Evolutionary conservation across 129 eudicot species (phyloP), one percentile per base, ranked within the genome.

Genomic region (sunflower (Helianthus annuus)): DNA sequence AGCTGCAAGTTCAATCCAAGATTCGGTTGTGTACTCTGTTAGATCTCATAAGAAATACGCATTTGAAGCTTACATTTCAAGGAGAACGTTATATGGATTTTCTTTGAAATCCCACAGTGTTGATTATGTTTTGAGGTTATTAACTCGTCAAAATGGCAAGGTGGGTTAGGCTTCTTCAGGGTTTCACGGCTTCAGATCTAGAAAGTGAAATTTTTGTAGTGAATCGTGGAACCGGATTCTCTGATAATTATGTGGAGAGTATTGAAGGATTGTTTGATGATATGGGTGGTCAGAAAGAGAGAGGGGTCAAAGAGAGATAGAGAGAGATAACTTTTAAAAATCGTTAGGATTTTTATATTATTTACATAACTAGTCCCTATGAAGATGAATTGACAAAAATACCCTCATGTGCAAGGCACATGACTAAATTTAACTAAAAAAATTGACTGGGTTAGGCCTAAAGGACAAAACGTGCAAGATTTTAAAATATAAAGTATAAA

Each of bases 1-100:
- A 64, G 96, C 91, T 53, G 88, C 85, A 42, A 76, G 83, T 29
- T 80, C 84, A 5, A 74, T 88, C 14, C 87, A 88, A 76, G 84
- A 73, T 53, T 85, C 91, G 3, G 89, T 83, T 68, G 68, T 72
- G 44, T 88, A 88, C 61, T 74, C 80, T 10, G 78, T 85, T 72
- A 85, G 91, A 75, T 85, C 85, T 32, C 96, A 85, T 73, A 88
- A 88, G 75, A 88, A 88, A 79, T 88, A 83, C 62, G 85, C 91
- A 1, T 88, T 88, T 12, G 96, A 88, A 83, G 87, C 91, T 44
- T 88, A 85, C 70, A 80, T 88, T 51, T 66, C 84, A 22, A 74
- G 96, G 57, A 81, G 85, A 48, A 85, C 85, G 96, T 79, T 88
- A 55, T 69, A 66, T 51, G 89, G 77, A 4, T 83, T 85, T 71